Base-by-base conservation (phyloP, 2,329 filamentous ascomycete species). In the Cytospora piceae region DNA sequence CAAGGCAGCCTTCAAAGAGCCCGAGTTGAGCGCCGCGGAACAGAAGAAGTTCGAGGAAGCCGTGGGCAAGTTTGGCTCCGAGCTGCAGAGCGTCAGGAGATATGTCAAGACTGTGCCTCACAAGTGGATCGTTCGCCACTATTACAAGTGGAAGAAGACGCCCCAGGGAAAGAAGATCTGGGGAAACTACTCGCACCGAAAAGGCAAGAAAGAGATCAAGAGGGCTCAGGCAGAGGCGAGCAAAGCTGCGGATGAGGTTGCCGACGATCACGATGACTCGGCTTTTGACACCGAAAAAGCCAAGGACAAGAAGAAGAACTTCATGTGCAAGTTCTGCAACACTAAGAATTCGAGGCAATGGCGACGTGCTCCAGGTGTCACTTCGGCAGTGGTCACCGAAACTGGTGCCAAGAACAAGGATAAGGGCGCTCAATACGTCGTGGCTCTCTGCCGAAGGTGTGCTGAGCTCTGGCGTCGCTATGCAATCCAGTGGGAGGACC, bases 61-160 rank as follows among this genome's bases (percentile, higher is more conserved):
- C 51, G 92, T 99, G 14, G 81, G 86, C 56, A 97, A 95, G 74
- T 96, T 90, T 73, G 95, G 95, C 27, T 97, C 94, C 0, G 95
- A 99, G 77, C 87, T 96, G 72, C 86, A 92, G 70, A 85, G 86
- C 56, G 90, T 98, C 67, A 93, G 89, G 70, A 89, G 91, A 71
- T 91, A 97, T 75, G 92, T 97, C 72, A 94, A 93, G 77, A 92
- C 90, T 0, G 87, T 95, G 71, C 87, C 87, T 51, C 88, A 93
- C 68, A 88, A 90, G 59, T 87, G 92, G 66, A 90, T 97, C 68
- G 93, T 96, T 31, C 91, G 95, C 4, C 96, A 91, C 74, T 99
- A 98, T 78, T 99, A 99, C 76, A 92, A 92, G 70, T 99, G 95
- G 95, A 99, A 99, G 80, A 98, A 98, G 78, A 93, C 93, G 0